Evolutionary conservation across 257 asterid genomes (phyloP).

Genomic region (Phtheirospermum japonicum): DNA sequence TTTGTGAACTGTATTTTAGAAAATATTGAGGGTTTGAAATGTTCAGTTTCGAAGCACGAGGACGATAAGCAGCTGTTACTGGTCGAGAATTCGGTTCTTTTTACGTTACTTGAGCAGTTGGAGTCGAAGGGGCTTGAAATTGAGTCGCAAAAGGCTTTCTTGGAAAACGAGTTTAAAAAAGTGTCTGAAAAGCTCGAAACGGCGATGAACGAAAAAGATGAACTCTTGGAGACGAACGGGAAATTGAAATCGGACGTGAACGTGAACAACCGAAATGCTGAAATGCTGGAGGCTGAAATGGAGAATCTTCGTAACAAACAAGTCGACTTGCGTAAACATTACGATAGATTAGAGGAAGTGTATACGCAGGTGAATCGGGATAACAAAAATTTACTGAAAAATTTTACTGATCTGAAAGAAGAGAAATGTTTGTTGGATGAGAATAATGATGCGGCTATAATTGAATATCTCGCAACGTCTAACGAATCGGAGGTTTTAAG

Average conservation of each 20-base stretch:
- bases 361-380: conserved; percentile 49
- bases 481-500: conserved; percentile 43
- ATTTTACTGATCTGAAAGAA: conserved; percentile 47
- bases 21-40: conserved; percentile 56
- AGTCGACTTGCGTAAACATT: conserved; percentile 43
- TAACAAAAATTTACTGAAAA: conserved; percentile 42
- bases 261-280: conserved; percentile 37
- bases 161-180: conserved; percentile 51
- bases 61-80: conserved; percentile 60
- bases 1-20: conserved; percentile 51
- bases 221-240: conserved; percentile 51
- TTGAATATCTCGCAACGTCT: conserved; percentile 45
- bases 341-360: conserved; percentile 41
- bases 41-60: conserved; percentile 46
- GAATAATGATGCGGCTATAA: conserved; percentile 47
- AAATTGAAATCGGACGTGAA: conserved; percentile 42
- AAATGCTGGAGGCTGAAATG: conserved; percentile 51
- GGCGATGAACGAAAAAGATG: conserved; percentile 46
- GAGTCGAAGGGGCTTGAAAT: conserved; percentile 60
- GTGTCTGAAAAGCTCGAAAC: conserved; percentile 45
- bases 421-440: conserved; percentile 51
- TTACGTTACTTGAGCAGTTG: conserved; percentile 66
- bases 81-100: conserved; percentile 76
- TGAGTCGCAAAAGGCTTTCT: conserved; percentile 44
- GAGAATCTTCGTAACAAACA: conserved; percentile 43